Conservation (phyloP, 2,329 filamentous ascomycete species). For the Hymenoscyphus scutula region DNA sequence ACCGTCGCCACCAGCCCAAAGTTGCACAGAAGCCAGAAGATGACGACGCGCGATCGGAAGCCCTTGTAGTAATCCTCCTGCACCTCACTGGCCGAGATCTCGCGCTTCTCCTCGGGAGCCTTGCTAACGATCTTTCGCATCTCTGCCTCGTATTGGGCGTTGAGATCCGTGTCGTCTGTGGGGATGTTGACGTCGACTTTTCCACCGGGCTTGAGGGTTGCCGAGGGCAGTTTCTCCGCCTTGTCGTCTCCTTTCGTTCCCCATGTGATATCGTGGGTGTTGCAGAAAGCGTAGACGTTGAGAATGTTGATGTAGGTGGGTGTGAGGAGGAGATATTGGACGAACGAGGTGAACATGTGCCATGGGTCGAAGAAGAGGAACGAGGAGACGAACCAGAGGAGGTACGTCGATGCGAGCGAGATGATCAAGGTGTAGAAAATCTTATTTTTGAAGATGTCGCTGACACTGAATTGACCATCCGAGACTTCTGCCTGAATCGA, state of each 20-base stretch:
- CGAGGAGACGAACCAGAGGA: constrained; percentile 88
- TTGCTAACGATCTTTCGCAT: constrained; percentile 72
- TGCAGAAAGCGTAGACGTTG: constrained; percentile 98
- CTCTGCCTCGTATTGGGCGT: constrained; percentile 91
- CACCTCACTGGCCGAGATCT: constrained; percentile 62
- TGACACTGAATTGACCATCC: constrained; percentile 62
- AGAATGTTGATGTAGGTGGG: constrained; percentile 98
- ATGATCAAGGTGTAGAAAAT: constrained; percentile 94
- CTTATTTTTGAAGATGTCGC: constrained; percentile 76
- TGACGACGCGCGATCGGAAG: constrained; percentile 85
- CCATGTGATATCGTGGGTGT: constrained; percentile 97
- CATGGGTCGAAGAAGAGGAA: constrained; percentile 96
- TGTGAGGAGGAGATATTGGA: constrained; percentile 92
- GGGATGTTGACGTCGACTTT: constrained; percentile 87
- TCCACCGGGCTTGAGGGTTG: constrained; percentile 87
- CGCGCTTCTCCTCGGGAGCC: constrained; percentile 67
- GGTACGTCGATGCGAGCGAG: constrained; percentile 86
- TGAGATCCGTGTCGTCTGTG: constrained; percentile 90
- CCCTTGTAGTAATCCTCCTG: constrained; percentile 99
- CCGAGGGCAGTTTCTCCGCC: constrained; percentile 82
- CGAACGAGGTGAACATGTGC: constrained; percentile 97
- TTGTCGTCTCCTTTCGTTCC: constrained; percentile 98
- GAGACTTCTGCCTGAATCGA: constrained; percentile 73
- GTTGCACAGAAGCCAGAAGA: constrained; percentile 96
- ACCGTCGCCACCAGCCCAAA: constrained; percentile 85